Evolutionary conservation across 176 grass and related monocot species (phyloP).

Genomic region (Elymus sibiricus): DNA sequence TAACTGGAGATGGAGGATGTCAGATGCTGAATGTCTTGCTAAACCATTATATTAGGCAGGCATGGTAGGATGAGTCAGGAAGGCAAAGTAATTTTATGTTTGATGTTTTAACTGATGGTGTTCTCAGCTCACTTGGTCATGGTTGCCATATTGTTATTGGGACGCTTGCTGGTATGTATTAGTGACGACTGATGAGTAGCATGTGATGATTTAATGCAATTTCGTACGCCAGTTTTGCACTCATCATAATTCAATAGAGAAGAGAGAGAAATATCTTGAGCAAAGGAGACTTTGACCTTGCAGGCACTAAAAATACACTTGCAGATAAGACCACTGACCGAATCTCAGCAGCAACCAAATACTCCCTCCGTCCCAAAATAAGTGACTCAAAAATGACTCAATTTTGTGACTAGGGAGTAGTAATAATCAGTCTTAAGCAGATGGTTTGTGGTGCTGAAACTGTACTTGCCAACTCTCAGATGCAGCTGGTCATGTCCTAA

Average conservation of each 20-base stretch:
- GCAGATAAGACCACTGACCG: neutral
- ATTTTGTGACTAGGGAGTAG: too few relatives aligned
- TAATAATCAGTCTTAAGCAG: neutral
- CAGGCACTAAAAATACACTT: neutral
- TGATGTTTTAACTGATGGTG: neutral
- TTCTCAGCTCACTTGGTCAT: neutral
- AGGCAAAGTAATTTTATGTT: neutral
- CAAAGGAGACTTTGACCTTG: neutral
- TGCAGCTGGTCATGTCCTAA: neutral
- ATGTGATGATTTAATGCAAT: neutral
- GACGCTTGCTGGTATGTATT: neutral
- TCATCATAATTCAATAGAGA: neutral
- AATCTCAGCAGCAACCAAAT: too few relatives aligned
- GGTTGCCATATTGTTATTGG: neutral
- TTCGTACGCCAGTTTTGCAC: neutral
- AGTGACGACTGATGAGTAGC: neutral
- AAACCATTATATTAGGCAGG: neutral
- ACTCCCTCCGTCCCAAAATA: too few relatives aligned
- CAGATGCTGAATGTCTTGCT: neutral
- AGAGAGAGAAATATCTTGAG: neutral
- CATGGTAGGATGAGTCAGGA: neutral
- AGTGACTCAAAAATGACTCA: too few relatives aligned
- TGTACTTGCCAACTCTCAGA: neutral
- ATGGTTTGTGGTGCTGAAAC: neutral
- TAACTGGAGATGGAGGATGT: neutral